Evolutionary conservation across 345 rosid genomes (phyloP).

Genomic region (Tarenaya hassleriana): DNA sequence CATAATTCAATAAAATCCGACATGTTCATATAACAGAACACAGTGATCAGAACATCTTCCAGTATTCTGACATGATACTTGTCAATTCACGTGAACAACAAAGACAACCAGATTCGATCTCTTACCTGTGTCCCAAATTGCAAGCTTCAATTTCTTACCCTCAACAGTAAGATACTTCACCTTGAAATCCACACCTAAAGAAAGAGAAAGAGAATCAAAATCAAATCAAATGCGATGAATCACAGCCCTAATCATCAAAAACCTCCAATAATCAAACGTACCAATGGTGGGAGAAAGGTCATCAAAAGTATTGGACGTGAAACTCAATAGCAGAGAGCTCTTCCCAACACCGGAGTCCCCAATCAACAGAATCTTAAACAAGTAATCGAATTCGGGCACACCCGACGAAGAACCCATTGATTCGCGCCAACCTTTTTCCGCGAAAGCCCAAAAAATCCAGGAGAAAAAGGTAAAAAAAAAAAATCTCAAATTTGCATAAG

Average conservation of each 20-base stretch:
- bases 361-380: conserved; percentile 64
- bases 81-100: neutral
- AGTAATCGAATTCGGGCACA: conserved; percentile 62
- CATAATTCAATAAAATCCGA: neutral
- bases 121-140: conserved; percentile 93
- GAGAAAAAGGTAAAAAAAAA: neutral
- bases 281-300: conserved; percentile 77
- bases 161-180: conserved; percentile 68
- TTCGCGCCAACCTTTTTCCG: neutral
- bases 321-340: conserved; percentile 67
- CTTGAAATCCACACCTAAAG: conserved; percentile 91
- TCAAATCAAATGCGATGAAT: neutral
- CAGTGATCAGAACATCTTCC: too few relatives aligned
- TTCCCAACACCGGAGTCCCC: conserved; percentile 92
- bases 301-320: conserved; percentile 63
- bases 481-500: neutral
- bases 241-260: neutral
- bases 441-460: neutral
- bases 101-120: neutral
- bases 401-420: conserved; percentile 54
- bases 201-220: conserved; percentile 10
- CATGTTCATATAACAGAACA: too few relatives aligned
- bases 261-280: conserved; percentile 17
- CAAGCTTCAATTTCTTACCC: conserved; percentile 86
- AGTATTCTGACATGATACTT: too few relatives aligned